Evolutionary conservation across 2,329 filamentous ascomycete species (phyloP), one percentile per base, ranked within the genome.

Genomic region (Ramularia endophylla): DNA sequence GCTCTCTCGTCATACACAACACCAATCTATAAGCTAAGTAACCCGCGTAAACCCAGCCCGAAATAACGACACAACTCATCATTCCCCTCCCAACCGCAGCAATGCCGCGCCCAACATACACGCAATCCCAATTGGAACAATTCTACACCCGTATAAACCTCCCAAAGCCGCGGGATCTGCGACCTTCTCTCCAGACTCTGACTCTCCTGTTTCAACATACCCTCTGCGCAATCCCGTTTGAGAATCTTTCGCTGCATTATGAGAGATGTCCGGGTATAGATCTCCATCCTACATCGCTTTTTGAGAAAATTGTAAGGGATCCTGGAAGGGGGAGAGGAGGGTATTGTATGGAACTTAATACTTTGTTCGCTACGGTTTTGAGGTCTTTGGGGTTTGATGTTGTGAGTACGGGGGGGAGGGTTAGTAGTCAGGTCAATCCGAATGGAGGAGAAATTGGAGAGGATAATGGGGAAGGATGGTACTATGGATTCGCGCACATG

Each of bases 311-410:
- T 22, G 67, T 59, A 6, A 53, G 65, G 5, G 6, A 9, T 4
- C 15, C 16, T 3, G 17, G 17, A 4, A 18, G 20, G 7, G 65
- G 67, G 2, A 59, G 74, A 34, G 76, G 77, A 27, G 77, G 77
- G 2, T 80, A 80, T 44, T 80, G 76, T 56, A 77, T 80, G 73
- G 76, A 80, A 56, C 75, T 70, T 44, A 77, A 75, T 27, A 57
- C 62, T 4, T 60, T 80, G 27, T 72, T 79, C 43, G 68, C 65
- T 5, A 68, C 65, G 2, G 58, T 80, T 7, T 53, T 80, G 36
- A 62, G 66, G 18, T 71, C 68, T 0, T 52, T 80, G 18, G 75
- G 75, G 0, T 79, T 72, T 48, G 55, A 54, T 9, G 37, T 68
- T 8, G 66, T 65, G 44, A 60, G 59, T 19, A 63, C 59, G 1